These are phyloP conservation scores for Gossypium turneri DNA, from an alignment of 345 rosid genomes.

Conservation along the genomic window DNA sequence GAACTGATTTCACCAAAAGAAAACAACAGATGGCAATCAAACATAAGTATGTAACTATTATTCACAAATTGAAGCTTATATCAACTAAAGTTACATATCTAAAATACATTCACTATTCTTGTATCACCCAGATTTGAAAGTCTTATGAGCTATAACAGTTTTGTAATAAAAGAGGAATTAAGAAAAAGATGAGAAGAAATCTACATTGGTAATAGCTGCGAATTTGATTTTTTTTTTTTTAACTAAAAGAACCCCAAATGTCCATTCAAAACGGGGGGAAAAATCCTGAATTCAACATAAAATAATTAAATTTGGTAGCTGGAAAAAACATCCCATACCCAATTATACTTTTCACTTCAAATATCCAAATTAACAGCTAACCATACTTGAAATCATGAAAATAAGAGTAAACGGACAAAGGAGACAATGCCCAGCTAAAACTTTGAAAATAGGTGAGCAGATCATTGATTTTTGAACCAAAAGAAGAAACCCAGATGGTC, in stretches of 20 bases:
- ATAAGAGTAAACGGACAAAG: not conserved
- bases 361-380: constrained; percentile 3
- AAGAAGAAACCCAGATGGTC: constrained; percentile 14
- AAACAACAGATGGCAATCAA: constrained; percentile 7
- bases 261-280: not conserved
- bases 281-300: not conserved
- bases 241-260: not conserved
- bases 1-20: constrained; percentile 23
- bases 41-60: constrained; percentile 11
- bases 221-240: not conserved
- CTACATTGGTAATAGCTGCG: constrained; percentile 10
- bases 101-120: constrained; percentile 12
- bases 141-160: not conserved
- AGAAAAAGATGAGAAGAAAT: constrained; percentile 11
- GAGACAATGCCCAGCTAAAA: constrained; percentile 23
- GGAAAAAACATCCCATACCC: constrained; percentile 16
- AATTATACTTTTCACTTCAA: constrained; percentile 10
- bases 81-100: constrained; percentile 5
- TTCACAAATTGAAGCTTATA: constrained; percentile 13
- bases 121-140: constrained; percentile 6
- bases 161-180: not conserved
- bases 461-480: constrained; percentile 3
- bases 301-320: constrained; percentile 16
- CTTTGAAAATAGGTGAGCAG: not conserved
- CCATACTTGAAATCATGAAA: not conserved